Conservation (phyloP, 108 stramenopile species). For the Skeletonema marinoi region DNA sequence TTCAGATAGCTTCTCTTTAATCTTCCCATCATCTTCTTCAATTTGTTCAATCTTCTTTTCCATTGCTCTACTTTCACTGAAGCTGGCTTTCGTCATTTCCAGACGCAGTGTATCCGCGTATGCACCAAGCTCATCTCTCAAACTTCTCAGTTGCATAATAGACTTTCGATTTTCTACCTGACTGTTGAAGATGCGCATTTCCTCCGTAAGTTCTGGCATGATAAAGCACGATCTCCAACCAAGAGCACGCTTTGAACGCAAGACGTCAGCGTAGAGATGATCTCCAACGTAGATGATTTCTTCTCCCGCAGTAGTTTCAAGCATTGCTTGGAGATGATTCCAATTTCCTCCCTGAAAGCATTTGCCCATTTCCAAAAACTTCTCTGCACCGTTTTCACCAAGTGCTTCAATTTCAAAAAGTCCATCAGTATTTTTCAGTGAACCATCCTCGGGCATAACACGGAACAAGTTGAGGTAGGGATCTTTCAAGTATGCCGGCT, state of each 20-base stretch:
- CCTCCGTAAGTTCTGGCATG: conserved; percentile 88
- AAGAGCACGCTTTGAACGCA: conserved; percentile 92
- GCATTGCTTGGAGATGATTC: conserved; percentile 91
- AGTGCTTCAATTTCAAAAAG: conserved; percentile 86
- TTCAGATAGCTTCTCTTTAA: conserved; percentile 63
- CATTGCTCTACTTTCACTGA: conserved; percentile 12
- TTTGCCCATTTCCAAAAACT: conserved; percentile 88
- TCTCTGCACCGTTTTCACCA: conserved; percentile 65
- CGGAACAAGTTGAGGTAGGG: conserved; percentile 90
- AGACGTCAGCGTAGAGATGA: conserved; percentile 94
- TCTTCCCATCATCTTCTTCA: conserved; percentile 68
- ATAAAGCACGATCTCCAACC: conserved; percentile 94
- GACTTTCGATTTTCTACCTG: conserved; percentile 49
- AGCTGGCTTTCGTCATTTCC: conserved; percentile 29
- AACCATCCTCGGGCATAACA: conserved; percentile 76
- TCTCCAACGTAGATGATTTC: conserved; percentile 97
- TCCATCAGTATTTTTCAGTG: conserved; percentile 90
- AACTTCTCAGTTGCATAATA: conserved; percentile 60
- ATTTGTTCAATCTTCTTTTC: conserved; percentile 57
- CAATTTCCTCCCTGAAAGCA: conserved; percentile 95
- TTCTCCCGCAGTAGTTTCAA: conserved; percentile 87
- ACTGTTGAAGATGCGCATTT: conserved; percentile 70
- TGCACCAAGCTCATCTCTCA: conserved; percentile 66
- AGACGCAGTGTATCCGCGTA: conserved; percentile 54
- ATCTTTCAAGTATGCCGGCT: conserved; percentile 87